Evolutionary conservation across 1,284 basidiomycete species (phyloP).

Genomic region (Tilletia walkeri): DNA sequence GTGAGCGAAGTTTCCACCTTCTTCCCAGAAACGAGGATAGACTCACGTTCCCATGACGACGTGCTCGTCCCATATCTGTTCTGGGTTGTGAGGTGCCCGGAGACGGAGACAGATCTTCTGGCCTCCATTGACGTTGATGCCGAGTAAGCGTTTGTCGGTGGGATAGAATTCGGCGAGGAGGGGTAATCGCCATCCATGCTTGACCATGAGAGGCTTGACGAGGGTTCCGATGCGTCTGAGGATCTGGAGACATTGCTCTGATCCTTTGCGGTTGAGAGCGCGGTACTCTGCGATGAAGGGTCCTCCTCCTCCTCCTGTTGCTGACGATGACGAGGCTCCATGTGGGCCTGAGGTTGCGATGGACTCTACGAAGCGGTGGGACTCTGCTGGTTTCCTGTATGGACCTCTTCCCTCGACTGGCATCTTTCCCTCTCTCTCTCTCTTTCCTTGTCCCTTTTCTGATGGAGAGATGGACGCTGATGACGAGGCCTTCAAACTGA

Average conservation of each 20-base stretch:
- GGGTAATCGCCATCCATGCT: constrained; percentile 31
- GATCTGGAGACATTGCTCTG: constrained; percentile 28
- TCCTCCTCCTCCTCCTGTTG: neutral
- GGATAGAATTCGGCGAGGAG: constrained; percentile 35
- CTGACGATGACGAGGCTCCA: neutral
- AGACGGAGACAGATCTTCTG: constrained; percentile 38
- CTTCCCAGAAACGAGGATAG: constrained; percentile 2
- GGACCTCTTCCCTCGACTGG: constrained; percentile 7
- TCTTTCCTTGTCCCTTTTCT: too few relatives aligned
- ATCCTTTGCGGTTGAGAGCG: constrained; percentile 21
- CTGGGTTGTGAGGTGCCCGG: constrained; percentile 17
- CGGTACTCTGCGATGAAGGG: constrained; percentile 28
- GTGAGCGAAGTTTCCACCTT: neutral
- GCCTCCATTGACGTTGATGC: constrained; percentile 37
- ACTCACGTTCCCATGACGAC: constrained; percentile 27
- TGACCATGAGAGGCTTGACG: constrained; percentile 33
- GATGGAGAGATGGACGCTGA: too few relatives aligned
- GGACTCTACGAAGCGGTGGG: neutral
- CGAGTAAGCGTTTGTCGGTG: constrained; percentile 25
- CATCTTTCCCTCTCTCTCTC: neutral
- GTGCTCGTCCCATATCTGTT: constrained; percentile 24
- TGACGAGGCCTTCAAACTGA: neutral
- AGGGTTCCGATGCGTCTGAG: constrained; percentile 27
- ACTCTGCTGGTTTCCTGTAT: constrained; percentile 4
- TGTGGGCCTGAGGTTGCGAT: constrained; percentile 3